Evolutionary conservation across 2,329 filamentous ascomycete species (phyloP).

Genomic region (Leptoxyphium fumago): DNA sequence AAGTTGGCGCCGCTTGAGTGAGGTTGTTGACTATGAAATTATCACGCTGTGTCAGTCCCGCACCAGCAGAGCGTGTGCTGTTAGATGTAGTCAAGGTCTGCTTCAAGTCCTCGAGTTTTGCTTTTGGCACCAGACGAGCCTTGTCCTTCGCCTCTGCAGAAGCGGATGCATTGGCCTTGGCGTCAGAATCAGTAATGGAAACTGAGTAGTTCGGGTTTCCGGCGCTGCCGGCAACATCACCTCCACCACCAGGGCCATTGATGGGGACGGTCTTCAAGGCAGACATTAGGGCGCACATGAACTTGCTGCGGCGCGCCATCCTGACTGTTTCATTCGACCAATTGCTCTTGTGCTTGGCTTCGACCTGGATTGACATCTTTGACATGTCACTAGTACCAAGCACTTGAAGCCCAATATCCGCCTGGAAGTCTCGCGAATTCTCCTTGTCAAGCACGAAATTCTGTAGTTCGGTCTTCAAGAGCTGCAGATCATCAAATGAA

Average conservation of each 20-base stretch:
- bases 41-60: slow-evolving; percentile 14
- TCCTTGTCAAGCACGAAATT: slow-evolving; percentile 69
- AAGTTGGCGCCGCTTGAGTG: slow-evolving; percentile 27
- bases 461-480: slow-evolving; percentile 72
- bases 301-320: slow-evolving; percentile 73
- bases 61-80: slow-evolving; percentile 4
- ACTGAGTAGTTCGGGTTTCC: slow-evolving; percentile 76
- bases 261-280: slow-evolving; percentile 82
- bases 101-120: slow-evolving; percentile 15
- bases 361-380: slow-evolving; percentile 69
- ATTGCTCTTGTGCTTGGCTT: slow-evolving; percentile 69
- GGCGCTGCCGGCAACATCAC: slow-evolving; percentile 42
- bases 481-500: slow-evolving; percentile 74
- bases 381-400: slow-evolving; percentile 70
- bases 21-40: slow-evolving; percentile 28
- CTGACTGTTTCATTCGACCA: slow-evolving; percentile 61
- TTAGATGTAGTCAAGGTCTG: slow-evolving; percentile 7
- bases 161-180: slow-evolving; percentile 43
- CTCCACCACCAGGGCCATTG: slow-evolving; percentile 61
- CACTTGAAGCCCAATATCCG: slow-evolving; percentile 66
- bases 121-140: slow-evolving; percentile 47
- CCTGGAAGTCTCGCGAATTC: slow-evolving; percentile 82
- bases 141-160: slow-evolving; percentile 32
- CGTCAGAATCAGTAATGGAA: slow-evolving; percentile 53
- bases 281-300: slow-evolving; percentile 83